A percentile compares a stretch with the other conserved stretches of the same genome.
These are phyloP conservation scores for Pyrenopolyporus hunteri DNA, from an alignment of 495 filamentous ascomycete species.

Conservation along the genomic window DNA sequence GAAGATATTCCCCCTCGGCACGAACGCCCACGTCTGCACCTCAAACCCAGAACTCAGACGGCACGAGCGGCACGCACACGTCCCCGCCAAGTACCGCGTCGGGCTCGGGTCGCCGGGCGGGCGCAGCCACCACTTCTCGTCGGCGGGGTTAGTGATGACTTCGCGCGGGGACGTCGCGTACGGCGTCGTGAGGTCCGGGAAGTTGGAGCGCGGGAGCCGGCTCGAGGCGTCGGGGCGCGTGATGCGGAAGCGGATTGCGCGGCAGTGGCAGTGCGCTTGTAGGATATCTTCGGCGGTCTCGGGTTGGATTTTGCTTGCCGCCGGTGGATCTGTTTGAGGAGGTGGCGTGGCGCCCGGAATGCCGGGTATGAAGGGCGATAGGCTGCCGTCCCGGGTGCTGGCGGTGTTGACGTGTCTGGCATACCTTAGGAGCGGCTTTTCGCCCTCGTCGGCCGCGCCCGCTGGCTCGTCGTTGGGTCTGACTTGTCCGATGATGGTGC, in stretches of 20 bases:
- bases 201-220: constrained; percentile 37
- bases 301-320: not conserved
- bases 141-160: constrained; percentile 49
- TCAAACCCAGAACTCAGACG: constrained; percentile 68
- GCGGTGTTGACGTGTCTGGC: constrained; percentile 54
- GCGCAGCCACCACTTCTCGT: constrained; percentile 48
- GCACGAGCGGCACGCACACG: constrained; percentile 70
- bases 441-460: not conserved
- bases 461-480: not conserved
- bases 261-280: constrained; percentile 51
- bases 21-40: constrained; percentile 71
- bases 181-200: constrained; percentile 45
- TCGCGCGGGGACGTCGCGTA: constrained; percentile 45
- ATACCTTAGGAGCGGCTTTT: constrained; percentile 32
- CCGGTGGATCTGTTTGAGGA: not conserved
- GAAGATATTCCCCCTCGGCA: constrained; percentile 66
- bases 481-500: constrained; percentile 28
- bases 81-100: constrained; percentile 65
- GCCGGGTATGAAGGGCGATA: constrained; percentile 56
- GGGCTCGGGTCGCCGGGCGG: constrained; percentile 46
- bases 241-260: constrained; percentile 47
- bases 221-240: constrained; percentile 46
- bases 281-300: constrained; percentile 28
- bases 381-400: constrained; percentile 64
- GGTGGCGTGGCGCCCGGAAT: not conserved